These are phyloP conservation scores for Pseudogymnoascus sp. DNA, from an alignment of 2,329 filamentous ascomycete genomes.

Conservation along the genomic window DNA sequence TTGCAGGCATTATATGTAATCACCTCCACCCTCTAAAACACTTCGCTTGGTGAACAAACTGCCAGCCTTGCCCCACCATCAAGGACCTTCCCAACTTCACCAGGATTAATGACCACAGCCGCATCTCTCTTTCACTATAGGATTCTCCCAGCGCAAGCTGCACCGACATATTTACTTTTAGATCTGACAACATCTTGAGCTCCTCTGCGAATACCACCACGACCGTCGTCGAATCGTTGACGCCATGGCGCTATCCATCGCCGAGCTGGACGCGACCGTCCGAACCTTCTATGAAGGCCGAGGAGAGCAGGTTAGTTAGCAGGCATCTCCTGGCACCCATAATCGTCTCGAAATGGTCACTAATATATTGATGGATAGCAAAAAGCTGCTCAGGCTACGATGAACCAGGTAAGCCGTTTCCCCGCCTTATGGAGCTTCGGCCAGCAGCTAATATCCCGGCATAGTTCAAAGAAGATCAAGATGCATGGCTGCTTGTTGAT, in stretches of 20 bases:
- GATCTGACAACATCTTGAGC: slow-evolving; percentile 1
- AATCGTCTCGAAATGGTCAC: slow-evolving; percentile 19
- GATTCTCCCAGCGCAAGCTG: slow-evolving; percentile 10
- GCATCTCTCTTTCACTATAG: slow-evolving; percentile 6
- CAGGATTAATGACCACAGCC: slow-evolving; percentile 7
- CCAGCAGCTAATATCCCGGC: slow-evolving; percentile 17
- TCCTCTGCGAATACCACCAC: slow-evolving; percentile 9
- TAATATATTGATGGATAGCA: slow-evolving; percentile 54
- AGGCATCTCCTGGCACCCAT: not conserved
- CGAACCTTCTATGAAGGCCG: slow-evolving; percentile 96
- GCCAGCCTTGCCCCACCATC: slow-evolving; percentile 9
- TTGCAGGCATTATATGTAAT: slow-evolving; percentile 7
- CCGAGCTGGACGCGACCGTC: slow-evolving; percentile 94
- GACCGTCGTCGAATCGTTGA: slow-evolving; percentile 20
- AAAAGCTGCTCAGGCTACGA: slow-evolving; percentile 86
- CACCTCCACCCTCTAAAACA: slow-evolving; percentile 9
- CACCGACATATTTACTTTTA: slow-evolving; percentile 8
- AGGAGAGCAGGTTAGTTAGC: slow-evolving; percentile 70
- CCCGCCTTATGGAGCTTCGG: not conserved
- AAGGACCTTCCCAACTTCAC: slow-evolving; percentile 7
- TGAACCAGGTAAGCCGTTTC: slow-evolving; percentile 69
- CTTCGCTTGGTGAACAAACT: slow-evolving; percentile 7
- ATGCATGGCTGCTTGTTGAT: slow-evolving; percentile 95
- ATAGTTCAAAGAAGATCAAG: slow-evolving; percentile 97
- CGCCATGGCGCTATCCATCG: slow-evolving; percentile 65